Base-by-base conservation (phyloP, 2,329 filamentous ascomycete genomes). In the Paraconiothyrium sp. region DNA sequence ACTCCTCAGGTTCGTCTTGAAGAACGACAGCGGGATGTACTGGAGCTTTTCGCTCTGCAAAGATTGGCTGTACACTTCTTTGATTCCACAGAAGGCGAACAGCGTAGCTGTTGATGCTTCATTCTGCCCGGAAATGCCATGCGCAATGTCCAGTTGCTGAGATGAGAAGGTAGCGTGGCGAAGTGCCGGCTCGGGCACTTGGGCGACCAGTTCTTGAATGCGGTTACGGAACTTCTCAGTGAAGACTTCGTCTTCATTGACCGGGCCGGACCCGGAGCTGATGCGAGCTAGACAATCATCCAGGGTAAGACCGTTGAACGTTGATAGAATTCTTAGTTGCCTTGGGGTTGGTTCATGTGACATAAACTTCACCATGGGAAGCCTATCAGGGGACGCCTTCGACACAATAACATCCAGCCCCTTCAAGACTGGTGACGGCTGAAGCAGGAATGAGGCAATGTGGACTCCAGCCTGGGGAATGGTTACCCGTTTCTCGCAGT, bases 401-500 rank as follows among this genome's bases (percentile, higher is more conserved):
- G 78, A 77, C 14, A 84, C 82, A 22, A 81, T 78, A 11, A 84
- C 75, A 52, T 84, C 80, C 56, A 83, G 79, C 60, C 70, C 81
- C 57, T 65, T 66, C 66, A 80, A 70, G 64, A 73, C 66, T 60
- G 76, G 67, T 72, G 74, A 76, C 70, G 80, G 60, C 73, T 79
- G 67, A 67, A 77, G 62, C 14, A 80, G 67, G 66, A 83, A 82
- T 14, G 81, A 75, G 22, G 77, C 72, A 20, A 79, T 71, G 49
- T 76, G 76, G 0, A 71, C 60, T 76, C 80, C 64, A 78, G 78
- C 59, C 80, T 79, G 2, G 81, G 82, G 74, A 88, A 91, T 20
- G 80, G 82, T 64, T 2, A 66, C 27, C 41, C 69, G 61, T 49
- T 74, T 63, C 11, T 68, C 58, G 32, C 67, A 75, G 50, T 68